Percentiles rank a stretch among this genome's conserved stretches.
Conservation (phyloP, 192 early-diverging fungal genomes). For the Coemansia sp. region DNA sequence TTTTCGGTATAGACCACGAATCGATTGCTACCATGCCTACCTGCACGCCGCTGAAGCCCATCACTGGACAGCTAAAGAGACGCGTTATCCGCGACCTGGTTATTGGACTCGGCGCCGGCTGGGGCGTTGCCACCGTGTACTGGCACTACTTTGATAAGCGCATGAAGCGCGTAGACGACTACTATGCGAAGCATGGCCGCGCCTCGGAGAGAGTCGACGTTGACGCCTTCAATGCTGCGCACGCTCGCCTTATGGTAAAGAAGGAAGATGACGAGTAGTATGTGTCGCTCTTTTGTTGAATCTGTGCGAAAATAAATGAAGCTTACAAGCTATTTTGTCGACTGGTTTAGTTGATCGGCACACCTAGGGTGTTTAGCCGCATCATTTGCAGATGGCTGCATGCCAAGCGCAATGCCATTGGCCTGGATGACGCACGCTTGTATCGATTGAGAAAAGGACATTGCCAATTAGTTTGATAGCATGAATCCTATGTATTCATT, state of each 20-base stretch:
- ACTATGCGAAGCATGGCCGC: constrained; percentile 51
- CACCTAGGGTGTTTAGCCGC: not conserved
- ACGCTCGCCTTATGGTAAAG: not conserved
- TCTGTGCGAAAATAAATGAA: not conserved
- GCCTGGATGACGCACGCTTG: not conserved
- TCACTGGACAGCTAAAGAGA: constrained; percentile 46
- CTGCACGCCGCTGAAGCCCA: constrained; percentile 55
- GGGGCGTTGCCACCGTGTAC: constrained; percentile 36
- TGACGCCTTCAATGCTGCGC: constrained; percentile 2
- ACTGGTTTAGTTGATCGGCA: not conserved
- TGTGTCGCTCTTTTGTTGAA: not conserved
- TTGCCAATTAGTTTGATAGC: not conserved
- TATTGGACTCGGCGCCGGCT: constrained; percentile 42
- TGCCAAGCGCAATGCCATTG: not conserved
- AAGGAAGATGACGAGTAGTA: not conserved
- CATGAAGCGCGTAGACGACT: constrained; percentile 40
- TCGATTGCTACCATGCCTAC: constrained; percentile 33
- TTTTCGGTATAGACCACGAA: not conserved
- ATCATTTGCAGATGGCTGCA: not conserved
- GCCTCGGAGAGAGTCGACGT: constrained; percentile 29
- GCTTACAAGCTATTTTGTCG: not conserved
- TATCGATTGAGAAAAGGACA: not conserved
- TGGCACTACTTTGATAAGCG: constrained; percentile 51
- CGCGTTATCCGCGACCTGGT: constrained; percentile 49
- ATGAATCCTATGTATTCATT: not conserved